Base-by-base conservation (phyloP, 2,329 filamentous ascomycete species). In the Dactylonectria estremocensis region DNA sequence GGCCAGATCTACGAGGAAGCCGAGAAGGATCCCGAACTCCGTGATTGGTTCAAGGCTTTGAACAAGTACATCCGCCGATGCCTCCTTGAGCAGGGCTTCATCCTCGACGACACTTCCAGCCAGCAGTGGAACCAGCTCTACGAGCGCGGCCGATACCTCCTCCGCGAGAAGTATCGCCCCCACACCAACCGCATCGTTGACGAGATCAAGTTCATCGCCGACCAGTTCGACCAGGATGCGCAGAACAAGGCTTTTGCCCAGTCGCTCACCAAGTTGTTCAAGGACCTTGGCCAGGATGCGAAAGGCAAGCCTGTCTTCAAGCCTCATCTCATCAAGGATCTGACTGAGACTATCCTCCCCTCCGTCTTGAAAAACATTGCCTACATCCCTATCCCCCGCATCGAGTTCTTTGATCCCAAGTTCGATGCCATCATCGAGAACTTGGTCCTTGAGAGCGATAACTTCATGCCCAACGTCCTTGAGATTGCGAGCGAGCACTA, bases 351-450 rank as follows among this genome's bases (percentile, higher is more conserved):
- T 61, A 95, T 99, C 72, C 78, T 99, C 8, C 96, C 96, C 1
- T 89, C 87, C 11, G 83, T 94, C 61, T 92, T 99, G 72, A 93
- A 97, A 85, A 93, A 91, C 72, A 86, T 96, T 64, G 92, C 94
- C 68, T 99, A 99, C 81, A 89, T 99, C 14, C 95, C 96, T 4
- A 90, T 99, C 56, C 96, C 96, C 22, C 93, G 96, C 63, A 97
- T 99, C 68, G 96, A 99, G 84, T 96, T 95, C 78, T 92, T 90
- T 1, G 96, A 98, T 75, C 87, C 89, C 2, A 90, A 92, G 86
- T 86, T 97, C 58, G 96, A 99, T 81, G 92, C 92, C 55, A 89
- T 98, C 56, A 89, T 99, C 50, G 96, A 99, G 85, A 99, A 99
- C 81, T 85, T 99, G 11, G 92, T 98, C 52, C 89, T 99, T 59